Evolutionary conservation across 129 eudicot species (phyloP).

Genomic region (Lactuca saligna): DNA sequence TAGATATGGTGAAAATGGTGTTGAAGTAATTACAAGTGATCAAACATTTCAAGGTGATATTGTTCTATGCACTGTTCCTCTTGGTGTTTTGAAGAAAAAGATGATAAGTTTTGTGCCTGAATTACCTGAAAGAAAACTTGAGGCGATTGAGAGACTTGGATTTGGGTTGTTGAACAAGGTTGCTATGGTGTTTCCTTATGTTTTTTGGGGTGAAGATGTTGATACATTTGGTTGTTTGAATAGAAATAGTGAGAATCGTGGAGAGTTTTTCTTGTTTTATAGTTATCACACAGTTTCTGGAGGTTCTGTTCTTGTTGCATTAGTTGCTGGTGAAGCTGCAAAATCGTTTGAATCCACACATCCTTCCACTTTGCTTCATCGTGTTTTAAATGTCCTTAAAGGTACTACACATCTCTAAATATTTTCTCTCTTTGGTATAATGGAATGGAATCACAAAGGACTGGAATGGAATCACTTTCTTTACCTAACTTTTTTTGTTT

Average conservation of each 20-base stretch:
- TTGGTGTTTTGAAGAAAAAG: conserved; percentile 74
- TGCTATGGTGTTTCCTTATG: conserved; percentile 72
- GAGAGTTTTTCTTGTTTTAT: conserved; percentile 83
- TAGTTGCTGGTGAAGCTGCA: conserved; percentile 97
- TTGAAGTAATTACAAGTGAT: conserved; percentile 67
- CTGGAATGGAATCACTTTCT: background rate
- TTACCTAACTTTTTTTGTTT: background rate
- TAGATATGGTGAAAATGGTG: conserved; percentile 58
- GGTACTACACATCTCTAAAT: conserved; percentile 40
- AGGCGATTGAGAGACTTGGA: conserved; percentile 75
- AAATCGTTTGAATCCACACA: conserved; percentile 56
- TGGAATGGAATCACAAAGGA: background rate
- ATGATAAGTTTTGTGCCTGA: conserved; percentile 64
- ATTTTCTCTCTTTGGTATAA: background rate
- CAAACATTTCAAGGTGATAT: conserved; percentile 74
- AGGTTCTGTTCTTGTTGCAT: conserved; percentile 78
- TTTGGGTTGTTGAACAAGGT: conserved; percentile 93
- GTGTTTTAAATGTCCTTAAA: conserved; percentile 69
- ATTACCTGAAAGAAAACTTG: conserved; percentile 69
- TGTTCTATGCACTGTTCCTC: conserved; percentile 90
- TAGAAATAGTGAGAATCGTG: conserved; percentile 51
- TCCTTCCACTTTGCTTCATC: conserved; percentile 70
- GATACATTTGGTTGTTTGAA: conserved; percentile 88
- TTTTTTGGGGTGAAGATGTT: conserved; percentile 95
- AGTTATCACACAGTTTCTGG: conserved; percentile 96